A percentile compares a stretch with the other conserved stretches of the same genome.
Evolutionary conservation across 805 yeast genomes (phyloP).

Genomic region (Lipomyces mesembrius): DNA sequence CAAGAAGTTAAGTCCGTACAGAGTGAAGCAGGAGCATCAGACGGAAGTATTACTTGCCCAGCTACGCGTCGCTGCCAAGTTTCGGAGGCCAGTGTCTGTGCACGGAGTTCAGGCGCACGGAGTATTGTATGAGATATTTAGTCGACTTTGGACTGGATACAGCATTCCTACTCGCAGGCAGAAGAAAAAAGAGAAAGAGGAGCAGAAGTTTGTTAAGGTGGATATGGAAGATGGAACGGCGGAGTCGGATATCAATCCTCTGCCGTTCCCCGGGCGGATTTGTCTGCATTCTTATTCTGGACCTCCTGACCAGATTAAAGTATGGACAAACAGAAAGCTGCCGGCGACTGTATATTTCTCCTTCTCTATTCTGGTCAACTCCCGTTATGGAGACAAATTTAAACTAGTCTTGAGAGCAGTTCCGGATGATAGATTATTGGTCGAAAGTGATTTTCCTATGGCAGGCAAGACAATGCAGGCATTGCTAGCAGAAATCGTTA

Average conservation of each 20-base stretch:
- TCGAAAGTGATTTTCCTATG: conserved; percentile 58
- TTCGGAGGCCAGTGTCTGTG: conserved; percentile 62
- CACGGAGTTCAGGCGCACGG: conserved; percentile 89
- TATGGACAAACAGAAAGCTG: conserved; percentile 50
- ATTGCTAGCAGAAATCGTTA: conserved; percentile 25
- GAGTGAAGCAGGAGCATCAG: conserved; percentile 73
- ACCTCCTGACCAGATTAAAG: conserved; percentile 65
- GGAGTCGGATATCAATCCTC: conserved; percentile 20
- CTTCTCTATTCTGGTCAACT: conserved; percentile 57
- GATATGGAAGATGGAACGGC: not conserved
- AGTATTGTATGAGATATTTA: conserved; percentile 54
- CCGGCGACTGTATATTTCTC: conserved; percentile 54
- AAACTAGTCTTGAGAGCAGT: conserved; percentile 43
- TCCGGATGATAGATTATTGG: conserved; percentile 49
- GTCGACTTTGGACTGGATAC: conserved; percentile 28
- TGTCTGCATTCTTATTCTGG: conserved; percentile 89
- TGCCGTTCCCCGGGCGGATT: conserved; percentile 45
- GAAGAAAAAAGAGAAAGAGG: conserved; percentile 13
- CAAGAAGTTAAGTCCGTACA: conserved; percentile 49
- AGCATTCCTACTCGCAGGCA: conserved; percentile 18
- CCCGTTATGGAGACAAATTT: conserved; percentile 45
- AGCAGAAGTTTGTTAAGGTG: not conserved
- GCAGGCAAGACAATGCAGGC: conserved; percentile 43
- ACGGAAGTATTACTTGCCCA: conserved; percentile 55
- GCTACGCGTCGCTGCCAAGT: conserved; percentile 58